phyloP scores from a whole-genome alignment of 495 filamentous ascomycete species.

The Delitschia confertaspora region DNA sequence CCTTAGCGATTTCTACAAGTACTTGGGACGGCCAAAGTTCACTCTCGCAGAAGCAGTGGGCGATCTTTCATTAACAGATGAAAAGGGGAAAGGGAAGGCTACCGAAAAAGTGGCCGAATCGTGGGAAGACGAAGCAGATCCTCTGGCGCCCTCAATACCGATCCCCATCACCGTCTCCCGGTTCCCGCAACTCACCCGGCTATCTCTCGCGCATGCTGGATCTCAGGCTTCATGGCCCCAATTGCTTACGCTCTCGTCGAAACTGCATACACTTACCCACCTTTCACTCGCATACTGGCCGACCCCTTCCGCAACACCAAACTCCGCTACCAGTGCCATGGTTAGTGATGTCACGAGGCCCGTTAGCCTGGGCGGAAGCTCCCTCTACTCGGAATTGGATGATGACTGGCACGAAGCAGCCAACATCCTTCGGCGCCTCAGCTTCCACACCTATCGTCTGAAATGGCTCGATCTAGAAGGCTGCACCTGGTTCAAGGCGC shows the following conservation, averaged over 20 bases:
- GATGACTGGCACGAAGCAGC: slow-evolving; percentile 64
- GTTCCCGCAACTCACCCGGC: slow-evolving; percentile 43
- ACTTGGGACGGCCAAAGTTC: slow-evolving; percentile 35
- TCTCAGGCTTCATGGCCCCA: slow-evolving; percentile 53
- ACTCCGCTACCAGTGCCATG: slow-evolving; percentile 45
- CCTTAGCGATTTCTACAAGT: slow-evolving; percentile 50
- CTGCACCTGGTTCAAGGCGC: slow-evolving; percentile 63
- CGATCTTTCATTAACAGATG: background rate
- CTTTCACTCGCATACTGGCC: slow-evolving; percentile 79
- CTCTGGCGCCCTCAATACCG: background rate
- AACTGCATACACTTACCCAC: slow-evolving; percentile 60
- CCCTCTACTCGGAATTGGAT: slow-evolving; percentile 56
- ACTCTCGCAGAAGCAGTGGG: background rate
- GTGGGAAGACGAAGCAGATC: slow-evolving; percentile 29
- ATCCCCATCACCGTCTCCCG: slow-evolving; percentile 22
- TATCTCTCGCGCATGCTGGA: slow-evolving; percentile 45
- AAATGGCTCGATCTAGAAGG: slow-evolving; percentile 76
- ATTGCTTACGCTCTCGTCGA: slow-evolving; percentile 53
- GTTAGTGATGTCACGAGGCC: slow-evolving; percentile 40
- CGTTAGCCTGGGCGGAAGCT: slow-evolving; percentile 53
- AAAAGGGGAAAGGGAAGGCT: slow-evolving; percentile 7
- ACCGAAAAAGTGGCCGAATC: slow-evolving; percentile 16
- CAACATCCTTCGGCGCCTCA: slow-evolving; percentile 57
- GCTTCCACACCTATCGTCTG: slow-evolving; percentile 56
- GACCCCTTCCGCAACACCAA: slow-evolving; percentile 57